phyloP scores from a whole-genome alignment of 2,329 filamentous ascomycete genomes.

The Aureobasidium sp. region DNA sequence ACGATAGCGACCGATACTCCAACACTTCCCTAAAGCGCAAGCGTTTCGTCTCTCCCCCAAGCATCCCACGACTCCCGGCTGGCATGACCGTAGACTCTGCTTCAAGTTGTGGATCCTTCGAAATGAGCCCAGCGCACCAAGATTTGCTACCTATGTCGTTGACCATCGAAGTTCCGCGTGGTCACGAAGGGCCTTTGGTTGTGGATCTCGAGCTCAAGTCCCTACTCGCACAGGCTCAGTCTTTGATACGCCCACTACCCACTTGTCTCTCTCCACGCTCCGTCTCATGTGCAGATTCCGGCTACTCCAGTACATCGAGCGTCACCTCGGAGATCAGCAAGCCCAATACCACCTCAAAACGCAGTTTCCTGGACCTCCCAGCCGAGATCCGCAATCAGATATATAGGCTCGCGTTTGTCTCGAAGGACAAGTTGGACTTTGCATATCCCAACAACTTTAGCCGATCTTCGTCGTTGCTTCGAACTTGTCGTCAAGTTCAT shows the following conservation, averaged over 20 bases:
- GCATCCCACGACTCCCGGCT: constrained; percentile 24
- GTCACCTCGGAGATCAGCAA: constrained; percentile 6
- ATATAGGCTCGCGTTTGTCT: constrained; percentile 37
- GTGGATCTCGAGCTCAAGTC: constrained; percentile 32
- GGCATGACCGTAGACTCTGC: constrained; percentile 26
- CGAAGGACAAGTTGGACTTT: constrained; percentile 29
- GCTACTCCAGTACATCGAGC: constrained; percentile 8
- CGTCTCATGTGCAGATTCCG: not conserved
- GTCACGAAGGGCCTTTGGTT: constrained; percentile 38
- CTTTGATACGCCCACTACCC: not conserved
- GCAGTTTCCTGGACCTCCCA: constrained; percentile 31
- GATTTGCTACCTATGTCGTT: constrained; percentile 28
- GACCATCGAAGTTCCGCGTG: constrained; percentile 39
- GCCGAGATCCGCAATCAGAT: constrained; percentile 41
- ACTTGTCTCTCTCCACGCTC: not conserved
- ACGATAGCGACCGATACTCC: constrained; percentile 25
- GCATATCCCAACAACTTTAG: constrained; percentile 29
- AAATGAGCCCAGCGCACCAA: constrained; percentile 17
- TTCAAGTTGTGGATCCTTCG: constrained; percentile 17
- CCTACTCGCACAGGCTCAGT: not conserved
- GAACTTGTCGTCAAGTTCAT: constrained; percentile 38
- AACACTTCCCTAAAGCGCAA: constrained; percentile 24
- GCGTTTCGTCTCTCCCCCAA: constrained; percentile 21
- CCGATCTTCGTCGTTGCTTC: constrained; percentile 37
- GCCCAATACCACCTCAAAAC: not conserved